Evolutionary conservation across 352 stramenopile species (phyloP), one percentile per base, ranked within the genome.

Genomic region (Lagenidium sp.): DNA sequence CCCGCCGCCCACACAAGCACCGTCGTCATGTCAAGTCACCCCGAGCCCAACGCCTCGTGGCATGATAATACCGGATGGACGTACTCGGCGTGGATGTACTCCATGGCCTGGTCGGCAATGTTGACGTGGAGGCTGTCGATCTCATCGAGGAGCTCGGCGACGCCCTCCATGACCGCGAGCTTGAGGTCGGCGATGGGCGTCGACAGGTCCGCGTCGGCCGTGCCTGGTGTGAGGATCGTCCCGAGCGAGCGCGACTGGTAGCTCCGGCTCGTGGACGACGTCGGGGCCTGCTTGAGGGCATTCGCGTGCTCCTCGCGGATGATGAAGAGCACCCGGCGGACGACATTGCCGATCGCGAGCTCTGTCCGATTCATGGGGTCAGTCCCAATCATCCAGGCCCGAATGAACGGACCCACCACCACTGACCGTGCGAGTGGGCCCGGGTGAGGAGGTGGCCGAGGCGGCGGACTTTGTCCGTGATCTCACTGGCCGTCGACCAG

Each of bases 21-120:
- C 19, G 18, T 35, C 2, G 1, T 21, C 6, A 48, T 41, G 25
- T 16, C 31, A 41, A 22, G n/a, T n/a, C n/a, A n/a, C n/a, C n/a
- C n/a, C n/a, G n/a, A n/a, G n/a, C n/a, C n/a, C n/a, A n/a, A n/a
- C n/a, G n/a, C n/a, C n/a, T n/a, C n/a, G n/a, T n/a, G n/a, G n/a
- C n/a, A n/a, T n/a, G n/a, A n/a, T n/a, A n/a, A n/a, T n/a, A n/a
- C n/a, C n/a, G 1, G 5, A 35, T 23, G 16, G 23, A 21, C 75
- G 51, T 74, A 93, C 80, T 96, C 88, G 18, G 91, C 82, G 68
- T 98, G 95, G 57, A 98, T 98, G 62, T 98, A 96, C 50, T 97
- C 89, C 59, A 89, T 90, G 16, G 90, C 90, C 54, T 98, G 92
- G 40, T 97, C 91, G 36, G 95, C 92, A 58, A 98, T 98, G 44